Evolutionary conservation across 768 basidiomycete genomes (phyloP), one percentile per base, ranked within the genome.

Genomic region (Boletus barrowsii): DNA sequence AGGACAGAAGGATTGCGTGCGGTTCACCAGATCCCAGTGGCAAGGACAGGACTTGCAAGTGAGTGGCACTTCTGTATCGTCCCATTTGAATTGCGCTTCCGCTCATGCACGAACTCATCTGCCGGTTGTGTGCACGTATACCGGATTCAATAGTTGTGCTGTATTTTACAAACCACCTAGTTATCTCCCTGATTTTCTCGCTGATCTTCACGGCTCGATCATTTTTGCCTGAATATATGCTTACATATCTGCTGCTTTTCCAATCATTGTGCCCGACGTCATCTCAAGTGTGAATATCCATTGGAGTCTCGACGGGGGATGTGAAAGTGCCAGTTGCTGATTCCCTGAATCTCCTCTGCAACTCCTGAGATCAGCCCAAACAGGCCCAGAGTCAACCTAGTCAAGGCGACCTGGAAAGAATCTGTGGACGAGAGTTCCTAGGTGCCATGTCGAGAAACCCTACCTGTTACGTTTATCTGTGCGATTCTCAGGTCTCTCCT

Each of bases 221-320:
- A 33, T 37, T 44, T 43, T 40, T 58, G 5, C 30, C 26, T 14
- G 44, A 60, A 29, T 37, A 17, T 45, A 47, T 57, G 42, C 64
- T 74, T n/a, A 69, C 59, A 56, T 51, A 26, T 26, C 26, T 26
- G 64, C 48, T 42, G 66, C 59, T 33, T 63, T 59, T 54, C 46
- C 65, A 90, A 88, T 68, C 88, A 90, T 74, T 90, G 88, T 63
- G 81, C 81, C 47, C 78, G 86, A 40, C 82, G 88, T 24, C 80
- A 81, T 30, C 79, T 88, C 45, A 80, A 75, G 53, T 90, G 88
- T 66, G 84, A 84, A 62, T 89, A 87, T 60, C 88, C 88, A 1
- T 69, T 75, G 8, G 85, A 86, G 67, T 88, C 86, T 61, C 76
- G 85, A 35, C 78, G 88, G 17, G 88, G 88, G 10, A 82, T 86